phyloP scores from a whole-genome alignment of 345 rosid species.

The Eucalyptus curtisii region DNA sequence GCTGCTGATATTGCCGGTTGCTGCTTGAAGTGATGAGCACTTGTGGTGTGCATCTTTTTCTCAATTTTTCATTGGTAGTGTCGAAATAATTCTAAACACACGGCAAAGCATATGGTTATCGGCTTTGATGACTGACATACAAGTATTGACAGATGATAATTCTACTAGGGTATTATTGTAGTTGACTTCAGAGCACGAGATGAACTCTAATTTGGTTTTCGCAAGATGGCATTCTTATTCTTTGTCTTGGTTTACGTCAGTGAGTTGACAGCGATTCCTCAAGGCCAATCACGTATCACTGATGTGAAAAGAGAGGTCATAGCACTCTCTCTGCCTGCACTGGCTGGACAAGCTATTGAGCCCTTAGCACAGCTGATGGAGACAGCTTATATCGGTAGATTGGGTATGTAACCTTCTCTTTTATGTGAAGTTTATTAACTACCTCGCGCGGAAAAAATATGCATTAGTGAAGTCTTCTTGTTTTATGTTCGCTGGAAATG shows the following conservation, averaged over 20 bases:
- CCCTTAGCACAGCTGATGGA: conserved; percentile 85
- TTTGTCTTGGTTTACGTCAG: conserved; percentile 19
- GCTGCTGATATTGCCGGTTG: background rate
- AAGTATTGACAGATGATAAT: background rate
- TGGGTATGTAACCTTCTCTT: conserved; percentile 26
- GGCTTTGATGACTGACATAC: background rate
- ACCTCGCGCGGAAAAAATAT: background rate
- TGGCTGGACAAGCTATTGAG: conserved; percentile 88
- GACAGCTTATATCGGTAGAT: conserved; percentile 90
- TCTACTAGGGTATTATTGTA: background rate
- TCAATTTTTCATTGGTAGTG: background rate
- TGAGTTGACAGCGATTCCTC: conserved; percentile 5
- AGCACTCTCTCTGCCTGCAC: conserved; percentile 78
- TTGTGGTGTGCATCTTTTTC: background rate
- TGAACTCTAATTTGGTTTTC: background rate
- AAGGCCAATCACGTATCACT: conserved; percentile 7
- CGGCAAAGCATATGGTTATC: background rate
- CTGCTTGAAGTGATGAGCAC: background rate
- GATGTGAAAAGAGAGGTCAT: conserved; percentile 62
- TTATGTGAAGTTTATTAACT: background rate
- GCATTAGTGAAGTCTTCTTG: background rate
- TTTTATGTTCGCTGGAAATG: background rate
- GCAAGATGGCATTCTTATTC: background rate
- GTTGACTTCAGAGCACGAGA: background rate
- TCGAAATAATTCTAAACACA: background rate